A percentile compares a stretch with the other conserved stretches of the same genome.
These are phyloP conservation scores for Heliocybe sulcata DNA, from an alignment of 1,284 basidiomycete genomes.

Conservation along the genomic window DNA sequence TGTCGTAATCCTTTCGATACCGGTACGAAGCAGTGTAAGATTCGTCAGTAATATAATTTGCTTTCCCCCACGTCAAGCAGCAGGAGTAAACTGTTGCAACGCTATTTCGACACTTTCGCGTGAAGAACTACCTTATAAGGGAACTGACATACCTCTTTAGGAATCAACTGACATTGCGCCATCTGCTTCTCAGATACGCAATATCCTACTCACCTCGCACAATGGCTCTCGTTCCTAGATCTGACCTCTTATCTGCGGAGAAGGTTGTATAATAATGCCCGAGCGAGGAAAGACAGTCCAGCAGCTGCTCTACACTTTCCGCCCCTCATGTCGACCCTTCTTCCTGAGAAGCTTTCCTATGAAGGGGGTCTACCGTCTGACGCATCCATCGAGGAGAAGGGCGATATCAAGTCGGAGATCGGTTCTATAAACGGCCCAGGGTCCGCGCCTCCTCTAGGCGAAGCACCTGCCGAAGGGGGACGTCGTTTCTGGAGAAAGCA, in stretches of 20 bases:
- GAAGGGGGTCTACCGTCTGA: not conserved
- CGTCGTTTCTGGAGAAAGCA: not conserved
- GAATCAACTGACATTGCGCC: constrained; percentile 15
- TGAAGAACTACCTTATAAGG: not conserved
- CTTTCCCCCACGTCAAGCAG: not conserved
- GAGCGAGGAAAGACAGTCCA: not conserved
- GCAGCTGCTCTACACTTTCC: no score
- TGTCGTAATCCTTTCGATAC: no score
- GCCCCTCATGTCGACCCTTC: not conserved
- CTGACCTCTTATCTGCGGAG: not conserved
- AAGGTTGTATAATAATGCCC: not conserved
- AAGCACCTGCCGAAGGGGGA: not conserved
- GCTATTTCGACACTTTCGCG: not conserved
- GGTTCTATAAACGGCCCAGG: not conserved
- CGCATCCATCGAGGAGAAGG: not conserved
- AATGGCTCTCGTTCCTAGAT: not conserved
- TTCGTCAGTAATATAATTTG: not conserved
- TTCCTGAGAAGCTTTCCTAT: not conserved
- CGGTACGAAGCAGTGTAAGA: not conserved
- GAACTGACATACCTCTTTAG: not conserved
- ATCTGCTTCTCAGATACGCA: constrained; percentile 17
- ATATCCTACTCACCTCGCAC: constrained; percentile 16
- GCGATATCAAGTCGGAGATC: not conserved
- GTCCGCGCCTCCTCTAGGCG: not conserved
- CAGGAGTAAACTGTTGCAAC: not conserved